phyloP scores from a whole-genome alignment of 2,329 filamentous ascomycete genomes.

The Microcera coccophila region DNA sequence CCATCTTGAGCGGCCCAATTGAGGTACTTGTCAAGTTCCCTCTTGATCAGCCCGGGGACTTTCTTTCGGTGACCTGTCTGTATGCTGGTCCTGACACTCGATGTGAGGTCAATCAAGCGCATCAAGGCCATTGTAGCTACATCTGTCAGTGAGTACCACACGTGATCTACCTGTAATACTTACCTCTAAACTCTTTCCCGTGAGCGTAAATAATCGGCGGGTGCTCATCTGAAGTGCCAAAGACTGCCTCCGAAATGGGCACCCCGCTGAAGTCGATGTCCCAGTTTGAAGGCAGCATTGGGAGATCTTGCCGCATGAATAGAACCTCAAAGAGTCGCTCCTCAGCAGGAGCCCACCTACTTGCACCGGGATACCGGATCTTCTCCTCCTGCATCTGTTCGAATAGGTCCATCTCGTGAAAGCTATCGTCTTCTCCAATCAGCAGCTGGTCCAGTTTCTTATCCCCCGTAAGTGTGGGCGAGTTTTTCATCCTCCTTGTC shows the following conservation, averaged over 20 bases:
- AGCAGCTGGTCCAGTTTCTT: conserved; percentile 5
- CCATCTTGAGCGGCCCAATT: conserved; percentile 42
- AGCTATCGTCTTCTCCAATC: conserved; percentile 8
- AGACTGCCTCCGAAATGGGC: conserved; percentile 37
- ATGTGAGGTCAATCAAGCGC: conserved; percentile 39
- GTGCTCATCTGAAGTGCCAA: conserved; percentile 29
- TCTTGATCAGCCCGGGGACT: conserved; percentile 32
- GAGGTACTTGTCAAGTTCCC: conserved; percentile 34
- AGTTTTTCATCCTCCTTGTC: conserved; percentile 8
- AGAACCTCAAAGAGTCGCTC: conserved; percentile 41
- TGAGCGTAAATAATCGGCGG: conserved; percentile 39
- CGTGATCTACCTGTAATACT: not conserved
- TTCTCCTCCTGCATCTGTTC: conserved; percentile 45
- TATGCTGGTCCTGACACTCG: conserved; percentile 30
- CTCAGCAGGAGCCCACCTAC: conserved; percentile 51
- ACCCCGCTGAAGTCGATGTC: conserved; percentile 38
- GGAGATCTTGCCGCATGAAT: conserved; percentile 39
- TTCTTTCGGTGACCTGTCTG: conserved; percentile 35
- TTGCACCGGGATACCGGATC: conserved; percentile 38
- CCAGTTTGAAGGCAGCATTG: conserved; percentile 41
- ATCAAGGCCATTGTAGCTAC: conserved; percentile 39
- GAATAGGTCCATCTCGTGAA: conserved; percentile 6
- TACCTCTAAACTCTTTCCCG: conserved; percentile 36
- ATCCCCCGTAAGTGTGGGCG: conserved; percentile 5
- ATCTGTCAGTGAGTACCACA: conserved; percentile 10